These are phyloP conservation scores for Trichosporon coremiiforme DNA, from an alignment of 1,284 basidiomycete genomes.

Conservation along the genomic window DNA sequence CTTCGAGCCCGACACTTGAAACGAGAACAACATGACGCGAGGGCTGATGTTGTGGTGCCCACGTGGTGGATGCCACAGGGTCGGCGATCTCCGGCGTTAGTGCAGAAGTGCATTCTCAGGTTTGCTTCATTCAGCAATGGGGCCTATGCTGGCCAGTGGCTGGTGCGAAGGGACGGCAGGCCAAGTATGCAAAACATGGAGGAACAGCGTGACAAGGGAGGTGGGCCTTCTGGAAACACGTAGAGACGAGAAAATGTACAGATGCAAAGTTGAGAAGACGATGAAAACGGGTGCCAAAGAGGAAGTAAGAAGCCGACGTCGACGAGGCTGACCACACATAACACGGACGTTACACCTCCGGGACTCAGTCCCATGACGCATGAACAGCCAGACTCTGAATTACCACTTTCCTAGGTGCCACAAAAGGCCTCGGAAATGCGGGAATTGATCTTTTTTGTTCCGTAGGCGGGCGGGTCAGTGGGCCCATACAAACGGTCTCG, in stretches of 20 bases:
- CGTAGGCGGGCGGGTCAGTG: neutral
- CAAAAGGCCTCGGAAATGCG: neutral
- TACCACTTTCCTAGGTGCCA: neutral
- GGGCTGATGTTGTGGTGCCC: slow-evolving; percentile 1
- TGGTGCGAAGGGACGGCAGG: neutral
- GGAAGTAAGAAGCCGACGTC: neutral
- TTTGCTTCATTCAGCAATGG: neutral
- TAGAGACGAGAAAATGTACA: neutral
- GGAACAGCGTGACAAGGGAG: too few species aligned
- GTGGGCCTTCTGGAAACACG: neutral
- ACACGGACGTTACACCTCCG: neutral
- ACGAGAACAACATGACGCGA: slow-evolving; percentile 10
- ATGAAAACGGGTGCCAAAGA: neutral
- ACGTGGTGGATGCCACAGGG: neutral
- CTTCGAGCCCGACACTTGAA: neutral
- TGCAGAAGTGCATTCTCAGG: neutral
- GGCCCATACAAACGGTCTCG: slow-evolving; percentile 13
- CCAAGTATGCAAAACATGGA: neutral
- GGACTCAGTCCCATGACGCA: neutral
- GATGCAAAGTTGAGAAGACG: neutral
- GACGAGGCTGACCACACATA: neutral
- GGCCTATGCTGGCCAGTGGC: too few species aligned
- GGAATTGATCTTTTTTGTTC: slow-evolving; percentile 12
- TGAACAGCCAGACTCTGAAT: too few species aligned
- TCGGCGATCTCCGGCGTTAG: slow-evolving; percentile 14